Conservation (phyloP, 495 filamentous ascomycete genomes). For the Glarea lozoyensis region DNA sequence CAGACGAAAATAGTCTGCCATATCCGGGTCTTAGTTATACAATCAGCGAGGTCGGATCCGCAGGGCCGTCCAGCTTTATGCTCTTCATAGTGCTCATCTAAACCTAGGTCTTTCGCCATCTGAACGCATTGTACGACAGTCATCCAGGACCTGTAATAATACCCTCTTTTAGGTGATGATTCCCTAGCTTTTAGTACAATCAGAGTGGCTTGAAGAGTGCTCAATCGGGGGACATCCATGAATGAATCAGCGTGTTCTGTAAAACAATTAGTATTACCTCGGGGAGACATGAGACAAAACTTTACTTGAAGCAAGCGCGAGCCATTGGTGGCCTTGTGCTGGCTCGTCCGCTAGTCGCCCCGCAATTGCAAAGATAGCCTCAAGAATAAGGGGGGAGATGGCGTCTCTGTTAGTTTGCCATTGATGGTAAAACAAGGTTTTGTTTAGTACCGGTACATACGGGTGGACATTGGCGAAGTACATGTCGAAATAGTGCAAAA, state of each 20-base stretch:
- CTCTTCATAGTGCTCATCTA: conserved; percentile 76
- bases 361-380: conserved; percentile 92
- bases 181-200: conserved; percentile 88
- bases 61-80: conserved; percentile 67
- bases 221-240: conserved; percentile 87
- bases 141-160: conserved; percentile 98
- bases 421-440: conserved; percentile 76
- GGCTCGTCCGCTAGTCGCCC: conserved; percentile 76
- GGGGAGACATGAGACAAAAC: background rate
- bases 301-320: conserved; percentile 86
- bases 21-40: conserved; percentile 72
- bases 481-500: conserved; percentile 79
- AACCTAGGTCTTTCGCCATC: conserved; percentile 87
- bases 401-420: conserved; percentile 80
- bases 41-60: conserved; percentile 61
- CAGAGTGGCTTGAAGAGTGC: conserved; percentile 86
- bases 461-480: conserved; percentile 92
- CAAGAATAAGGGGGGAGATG: conserved; percentile 85
- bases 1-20: conserved; percentile 87
- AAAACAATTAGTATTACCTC: conserved; percentile 14
- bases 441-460: conserved; percentile 90
- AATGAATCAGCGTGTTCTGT: conserved; percentile 87
- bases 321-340: conserved; percentile 83
- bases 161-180: conserved; percentile 82
- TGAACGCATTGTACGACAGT: conserved; percentile 84